Base-by-base conservation (phyloP, 2,329 filamentous ascomycete genomes). In the Bipolaris gigantea region DNA sequence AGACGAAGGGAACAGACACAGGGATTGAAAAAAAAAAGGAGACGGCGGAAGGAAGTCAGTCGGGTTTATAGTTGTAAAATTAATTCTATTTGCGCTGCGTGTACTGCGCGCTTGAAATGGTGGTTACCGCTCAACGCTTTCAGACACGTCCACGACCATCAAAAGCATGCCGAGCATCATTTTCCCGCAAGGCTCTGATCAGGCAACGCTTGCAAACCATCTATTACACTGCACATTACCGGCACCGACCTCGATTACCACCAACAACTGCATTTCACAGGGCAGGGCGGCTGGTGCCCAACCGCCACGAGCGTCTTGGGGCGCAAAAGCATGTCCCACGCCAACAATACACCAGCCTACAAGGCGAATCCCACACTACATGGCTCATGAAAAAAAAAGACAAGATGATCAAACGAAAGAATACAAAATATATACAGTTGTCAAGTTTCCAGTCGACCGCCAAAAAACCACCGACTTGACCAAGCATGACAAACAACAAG, bases 301-400 rank as follows among this genome's bases (percentile, higher is more conserved):
- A 35, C 21, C n/a, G 27, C 55, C 40, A 10, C 52, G 23, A 25
- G 46, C 21, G 23, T 42, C 36, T 19, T 42, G 32, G 32, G 42
- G 41, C 41, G 40, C 33, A 35, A 45, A 42, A 13, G 10, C 33
- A 25, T 27, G 38, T 23, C 48, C 33, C 23, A 42, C 16, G 13
- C 18, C 19, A 21, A 19, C 15, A 32, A 35, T 10, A 10, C 35
- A 10, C 35, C 42, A 39, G n/a, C 35, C 41, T 27, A 45, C 41
- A 43, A 47, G 46, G 38, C 46, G 23, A 50, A 46, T 42, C 18
- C 38, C 57, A 46, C 58, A 52, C 55, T 55, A 35, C 49, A 15
- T 59, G 63, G 54, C 45, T 68, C 60, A 51, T 67, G 44, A 56
- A 55, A 48, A 55, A 56, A 65, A 66, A 55, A 56, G 64, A 66